Conservation (phyloP, 495 filamentous ascomycete genomes). For the Annulohypoxylon bovei region DNA sequence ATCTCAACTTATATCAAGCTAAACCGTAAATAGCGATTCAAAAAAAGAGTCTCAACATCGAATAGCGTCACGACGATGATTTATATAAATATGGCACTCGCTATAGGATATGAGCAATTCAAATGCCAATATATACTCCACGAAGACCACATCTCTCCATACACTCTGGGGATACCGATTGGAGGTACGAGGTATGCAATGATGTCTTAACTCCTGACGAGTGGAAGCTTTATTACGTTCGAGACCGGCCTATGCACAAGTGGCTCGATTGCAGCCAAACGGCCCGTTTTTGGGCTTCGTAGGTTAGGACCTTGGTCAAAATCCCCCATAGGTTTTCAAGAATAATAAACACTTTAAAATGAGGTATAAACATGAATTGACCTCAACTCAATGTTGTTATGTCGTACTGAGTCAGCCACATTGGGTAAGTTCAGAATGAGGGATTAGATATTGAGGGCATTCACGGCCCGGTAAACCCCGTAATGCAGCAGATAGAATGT, state of each 20-base stretch:
- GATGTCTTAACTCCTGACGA: conserved; percentile 8
- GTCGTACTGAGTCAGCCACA: conserved; percentile 3
- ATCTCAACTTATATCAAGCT: not conserved
- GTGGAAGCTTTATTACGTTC: conserved; percentile 17
- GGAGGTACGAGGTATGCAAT: conserved; percentile 23
- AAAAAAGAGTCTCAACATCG: not conserved
- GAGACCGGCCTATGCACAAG: conserved; percentile 28
- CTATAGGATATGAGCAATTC: conserved; percentile 10
- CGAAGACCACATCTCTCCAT: not conserved
- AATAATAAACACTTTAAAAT: not conserved
- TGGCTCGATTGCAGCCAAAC: conserved; percentile 17
- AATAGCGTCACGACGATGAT: conserved; percentile 6
- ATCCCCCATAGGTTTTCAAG: not conserved
- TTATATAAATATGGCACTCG: conserved; percentile 6
- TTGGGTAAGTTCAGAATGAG: conserved; percentile 10
- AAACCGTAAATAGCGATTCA: not conserved
- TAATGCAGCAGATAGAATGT: not conserved
- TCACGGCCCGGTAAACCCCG: conserved; percentile 20
- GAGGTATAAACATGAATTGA: conserved; percentile 13
- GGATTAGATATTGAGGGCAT: conserved; percentile 21
- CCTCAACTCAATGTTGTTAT: not conserved
- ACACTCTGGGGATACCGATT: not conserved
- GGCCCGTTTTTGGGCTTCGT: conserved; percentile 34
- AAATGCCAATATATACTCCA: not conserved
- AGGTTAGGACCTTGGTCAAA: not conserved